These are phyloP conservation scores for Leptographium wingfieldii DNA, from an alignment of 2,329 filamentous ascomycete species.

Conservation along the genomic window DNA sequence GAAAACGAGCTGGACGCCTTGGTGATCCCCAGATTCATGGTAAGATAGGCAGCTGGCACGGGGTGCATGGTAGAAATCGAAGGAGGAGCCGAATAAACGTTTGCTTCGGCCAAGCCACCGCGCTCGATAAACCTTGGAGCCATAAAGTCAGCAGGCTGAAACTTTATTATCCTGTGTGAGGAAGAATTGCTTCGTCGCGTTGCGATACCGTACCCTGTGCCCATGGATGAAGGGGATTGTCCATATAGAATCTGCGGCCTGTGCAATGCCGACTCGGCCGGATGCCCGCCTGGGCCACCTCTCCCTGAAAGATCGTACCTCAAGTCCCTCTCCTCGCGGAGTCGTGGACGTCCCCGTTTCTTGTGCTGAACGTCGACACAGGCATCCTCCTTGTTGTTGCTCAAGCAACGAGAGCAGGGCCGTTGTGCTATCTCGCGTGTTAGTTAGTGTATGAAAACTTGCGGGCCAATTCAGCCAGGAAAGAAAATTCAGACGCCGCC, in stretches of 20 bases:
- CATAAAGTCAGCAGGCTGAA: constrained; percentile 35
- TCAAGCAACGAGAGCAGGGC: constrained; percentile 64
- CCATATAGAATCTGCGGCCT: constrained; percentile 38
- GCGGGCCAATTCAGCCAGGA: too few species aligned
- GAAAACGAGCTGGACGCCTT: constrained; percentile 43
- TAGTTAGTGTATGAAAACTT: background rate
- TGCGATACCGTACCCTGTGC: constrained; percentile 32
- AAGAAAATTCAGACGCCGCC: background rate
- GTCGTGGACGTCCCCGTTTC: constrained; percentile 64
- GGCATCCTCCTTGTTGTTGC: constrained; percentile 67
- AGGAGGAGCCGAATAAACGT: constrained; percentile 31
- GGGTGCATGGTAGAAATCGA: constrained; percentile 27
- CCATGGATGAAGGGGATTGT: constrained; percentile 26
- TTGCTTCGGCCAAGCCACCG: constrained; percentile 33
- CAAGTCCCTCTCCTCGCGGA: constrained; percentile 57
- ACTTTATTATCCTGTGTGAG: constrained; percentile 39
- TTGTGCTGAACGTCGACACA: constrained; percentile 81
- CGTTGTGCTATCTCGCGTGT: constrained; percentile 43
- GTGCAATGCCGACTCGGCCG: constrained; percentile 32
- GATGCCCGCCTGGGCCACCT: constrained; percentile 28
- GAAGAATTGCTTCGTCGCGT: constrained; percentile 29
- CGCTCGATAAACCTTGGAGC: constrained; percentile 38
- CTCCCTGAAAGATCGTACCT: constrained; percentile 39
- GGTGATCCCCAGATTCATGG: constrained; percentile 43
- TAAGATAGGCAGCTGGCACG: constrained; percentile 47